Evolutionary conservation across 2,329 filamentous ascomycete species (phyloP), one percentile per base, ranked within the genome.

Genomic region (Geosmithia putterillii): DNA sequence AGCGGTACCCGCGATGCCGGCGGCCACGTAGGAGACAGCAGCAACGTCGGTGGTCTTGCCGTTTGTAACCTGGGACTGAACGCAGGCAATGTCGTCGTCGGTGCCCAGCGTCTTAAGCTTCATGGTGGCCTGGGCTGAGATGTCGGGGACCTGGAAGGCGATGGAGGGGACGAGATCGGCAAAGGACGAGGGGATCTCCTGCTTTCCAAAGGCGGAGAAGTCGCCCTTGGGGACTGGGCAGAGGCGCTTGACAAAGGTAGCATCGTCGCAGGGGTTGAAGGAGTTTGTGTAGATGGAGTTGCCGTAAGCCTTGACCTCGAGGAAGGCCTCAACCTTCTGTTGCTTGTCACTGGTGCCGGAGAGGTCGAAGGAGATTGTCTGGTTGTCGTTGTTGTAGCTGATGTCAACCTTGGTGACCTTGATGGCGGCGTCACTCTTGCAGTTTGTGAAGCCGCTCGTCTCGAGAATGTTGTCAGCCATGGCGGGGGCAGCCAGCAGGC

Each of bases 91-190:
- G 37, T 81, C 70, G 28, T 73, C 55, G 35, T 70, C 72, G 4
- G 65, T 68, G 25, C 82, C 76, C 35, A 76, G 62, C 4, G 76
- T 66, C 46, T 73, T 79, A 39, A 98, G 73, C 57, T 86, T 67
- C 49, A 98, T 67, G 38, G 81, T 92, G 28, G 89, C 92, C 54
- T 82, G 66, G 34, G 90, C 90, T 44, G 90, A 82, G 52, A 98
- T 83, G 58, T 98, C 89, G 41, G 92, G 92, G 25, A 98, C 71
- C 47, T 77, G 75, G 66, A 95, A 98, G 12, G 90, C 90, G 51
- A 98, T 94, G 2, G 77, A 67, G 1, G 92, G 92, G 36, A 98
- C 90, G 63, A 83, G 65, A 43, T 72, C 72, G 44, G 86, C 79
- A 56, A 81, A 90, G 47, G 79, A 56, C 0, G 74, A 63, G 15